These are phyloP conservation scores for Cyclotella kingstonii DNA, from an alignment of 108 stramenopile species.

Conservation along the genomic window DNA sequence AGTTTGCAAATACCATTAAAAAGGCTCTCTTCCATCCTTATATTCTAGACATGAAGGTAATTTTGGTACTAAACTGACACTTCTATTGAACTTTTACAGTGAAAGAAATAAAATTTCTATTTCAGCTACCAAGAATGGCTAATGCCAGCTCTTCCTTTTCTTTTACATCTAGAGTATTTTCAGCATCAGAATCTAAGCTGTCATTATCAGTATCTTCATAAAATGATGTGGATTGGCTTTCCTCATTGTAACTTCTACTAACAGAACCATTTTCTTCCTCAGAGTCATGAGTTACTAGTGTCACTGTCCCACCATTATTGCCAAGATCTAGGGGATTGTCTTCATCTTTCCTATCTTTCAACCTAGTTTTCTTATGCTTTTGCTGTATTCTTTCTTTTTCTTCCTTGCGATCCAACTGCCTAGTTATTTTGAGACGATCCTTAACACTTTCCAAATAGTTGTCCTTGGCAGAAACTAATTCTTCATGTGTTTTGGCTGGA, in stretches of 20 bases:
- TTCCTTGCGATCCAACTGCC: conserved; percentile 69
- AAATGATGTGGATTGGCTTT: conserved; percentile 11
- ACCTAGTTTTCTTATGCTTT: conserved; percentile 71
- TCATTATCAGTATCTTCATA: conserved; percentile 27
- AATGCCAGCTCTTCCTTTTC: conserved; percentile 77
- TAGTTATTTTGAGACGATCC: conserved; percentile 59
- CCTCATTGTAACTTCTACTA: conserved; percentile 27
- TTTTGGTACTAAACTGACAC: background rate
- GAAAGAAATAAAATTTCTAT: no score
- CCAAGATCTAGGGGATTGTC: background rate
- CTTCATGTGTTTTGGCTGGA: conserved; percentile 21
- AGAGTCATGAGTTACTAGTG: conserved; percentile 5
- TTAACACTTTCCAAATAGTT: conserved; percentile 67
- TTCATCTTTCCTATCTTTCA: conserved; percentile 58
- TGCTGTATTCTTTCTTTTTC: conserved; percentile 78
- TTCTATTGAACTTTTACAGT: background rate
- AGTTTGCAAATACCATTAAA: no score
- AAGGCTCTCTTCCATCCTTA: no score
- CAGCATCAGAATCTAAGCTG: conserved; percentile 32
- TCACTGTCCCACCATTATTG: conserved; percentile 9
- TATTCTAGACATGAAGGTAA: background rate
- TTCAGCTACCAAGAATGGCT: conserved; percentile 57
- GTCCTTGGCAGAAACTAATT: conserved; percentile 56
- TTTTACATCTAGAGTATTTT: conserved; percentile 46
- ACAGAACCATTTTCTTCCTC: conserved; percentile 14